phyloP scores from a whole-genome alignment of 2,329 filamentous ascomycete species.

The Trichophyton benhamiae region DNA sequence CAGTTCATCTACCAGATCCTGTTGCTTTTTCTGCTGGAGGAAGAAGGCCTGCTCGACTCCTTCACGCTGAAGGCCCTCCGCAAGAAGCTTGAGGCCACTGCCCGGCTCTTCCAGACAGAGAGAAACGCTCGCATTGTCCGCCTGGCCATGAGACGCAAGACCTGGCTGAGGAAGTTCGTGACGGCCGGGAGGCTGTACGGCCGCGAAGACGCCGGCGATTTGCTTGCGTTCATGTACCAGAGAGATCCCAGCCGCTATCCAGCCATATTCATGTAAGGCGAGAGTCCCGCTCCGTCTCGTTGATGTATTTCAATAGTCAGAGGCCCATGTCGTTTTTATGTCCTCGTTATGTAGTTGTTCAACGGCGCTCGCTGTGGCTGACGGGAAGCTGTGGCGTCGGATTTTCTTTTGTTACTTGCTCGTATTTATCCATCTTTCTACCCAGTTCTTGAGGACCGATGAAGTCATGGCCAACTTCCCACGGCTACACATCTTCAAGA shows the following conservation, averaged over 20 bases:
- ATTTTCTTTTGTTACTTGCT: not conserved
- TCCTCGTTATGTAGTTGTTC: too few species aligned
- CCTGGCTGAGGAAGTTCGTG: slow-evolving; percentile 12
- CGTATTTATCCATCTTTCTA: not conserved
- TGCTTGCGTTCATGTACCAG: not conserved
- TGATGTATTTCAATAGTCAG: not conserved
- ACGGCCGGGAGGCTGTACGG: slow-evolving; percentile 13
- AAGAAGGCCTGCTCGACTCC: slow-evolving; percentile 13
- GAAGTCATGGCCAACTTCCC: not conserved
- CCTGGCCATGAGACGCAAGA: slow-evolving; percentile 12
- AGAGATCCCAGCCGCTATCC: too few species aligned
- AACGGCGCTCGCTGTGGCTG: not conserved
- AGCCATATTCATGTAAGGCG: too few species aligned
- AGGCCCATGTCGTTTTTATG: not conserved
- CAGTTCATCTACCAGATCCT: slow-evolving; percentile 10
- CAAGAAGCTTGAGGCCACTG: slow-evolving; percentile 4
- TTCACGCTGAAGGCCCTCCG: not conserved
- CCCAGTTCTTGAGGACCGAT: not conserved
- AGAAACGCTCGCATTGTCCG: slow-evolving; percentile 11
- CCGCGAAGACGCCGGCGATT: not conserved
- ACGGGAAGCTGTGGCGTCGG: not conserved
- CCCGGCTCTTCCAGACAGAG: slow-evolving; percentile 9
- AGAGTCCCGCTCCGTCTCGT: not conserved
- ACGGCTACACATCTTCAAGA: not conserved
- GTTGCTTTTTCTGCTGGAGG: slow-evolving; percentile 6